Evolutionary conservation across 2,329 filamentous ascomycete species (phyloP).

Genomic region (Colletotrichum destructivum): DNA sequence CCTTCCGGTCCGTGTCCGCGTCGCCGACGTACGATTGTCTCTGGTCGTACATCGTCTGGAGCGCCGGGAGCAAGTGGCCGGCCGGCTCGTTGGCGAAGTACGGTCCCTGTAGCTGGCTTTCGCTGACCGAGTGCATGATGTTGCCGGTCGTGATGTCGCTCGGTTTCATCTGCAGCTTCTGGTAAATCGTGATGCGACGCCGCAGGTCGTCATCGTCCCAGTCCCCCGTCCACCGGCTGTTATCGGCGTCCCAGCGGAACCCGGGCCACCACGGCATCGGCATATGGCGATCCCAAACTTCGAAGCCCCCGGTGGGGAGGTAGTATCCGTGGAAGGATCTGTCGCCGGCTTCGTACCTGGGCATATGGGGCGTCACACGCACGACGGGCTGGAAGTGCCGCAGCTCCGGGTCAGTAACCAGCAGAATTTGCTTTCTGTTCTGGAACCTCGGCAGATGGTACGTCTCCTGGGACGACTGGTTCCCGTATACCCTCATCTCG

Average conservation of each 20-base stretch:
- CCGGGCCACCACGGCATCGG: conserved; percentile 38
- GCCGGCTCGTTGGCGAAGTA: background rate
- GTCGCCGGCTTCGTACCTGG: background rate
- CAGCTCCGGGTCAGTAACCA: conserved; percentile 16
- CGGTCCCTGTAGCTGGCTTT: background rate
- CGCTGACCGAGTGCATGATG: background rate
- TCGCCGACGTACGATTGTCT: background rate
- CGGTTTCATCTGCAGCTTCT: background rate
- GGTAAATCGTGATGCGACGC: background rate
- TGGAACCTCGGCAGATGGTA: background rate
- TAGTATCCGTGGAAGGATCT: background rate
- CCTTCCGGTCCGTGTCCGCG: background rate
- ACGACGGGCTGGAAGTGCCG: conserved; percentile 24
- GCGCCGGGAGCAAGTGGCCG: background rate
- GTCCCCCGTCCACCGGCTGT: background rate
- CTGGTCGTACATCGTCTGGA: background rate
- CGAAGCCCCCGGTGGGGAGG: background rate
- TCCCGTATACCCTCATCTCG: conserved; percentile 27
- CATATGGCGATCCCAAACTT: conserved; percentile 24
- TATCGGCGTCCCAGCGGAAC: background rate
- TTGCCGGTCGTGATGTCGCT: background rate
- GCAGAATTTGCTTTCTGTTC: conserved; percentile 23
- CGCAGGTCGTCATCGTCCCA: background rate
- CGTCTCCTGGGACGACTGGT: background rate
- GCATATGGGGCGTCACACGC: background rate